These are phyloP conservation scores for Krasilnikovozyma curviuscula DNA, from an alignment of 768 basidiomycete genomes.

Conservation along the genomic window DNA sequence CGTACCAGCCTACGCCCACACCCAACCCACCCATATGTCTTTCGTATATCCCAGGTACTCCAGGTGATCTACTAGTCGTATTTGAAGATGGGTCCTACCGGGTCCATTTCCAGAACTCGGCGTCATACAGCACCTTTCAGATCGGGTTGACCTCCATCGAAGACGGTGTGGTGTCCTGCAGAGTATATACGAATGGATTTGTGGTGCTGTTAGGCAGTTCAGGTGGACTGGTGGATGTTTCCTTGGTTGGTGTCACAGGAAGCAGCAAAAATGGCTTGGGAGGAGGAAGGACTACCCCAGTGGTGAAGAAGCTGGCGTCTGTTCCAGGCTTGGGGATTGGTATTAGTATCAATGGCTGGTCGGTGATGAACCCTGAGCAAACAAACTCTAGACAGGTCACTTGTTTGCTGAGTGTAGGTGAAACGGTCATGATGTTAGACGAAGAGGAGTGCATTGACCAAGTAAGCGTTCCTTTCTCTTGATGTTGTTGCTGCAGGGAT, in stretches of 20 bases:
- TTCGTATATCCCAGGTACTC: conserved; percentile 47
- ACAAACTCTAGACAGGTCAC: conserved; percentile 79
- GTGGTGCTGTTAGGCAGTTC: too few species aligned
- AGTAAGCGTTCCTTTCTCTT: conserved; percentile 16
- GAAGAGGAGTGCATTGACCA: conserved; percentile 73
- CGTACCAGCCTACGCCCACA: conserved; percentile 56
- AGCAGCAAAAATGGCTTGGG: conserved; percentile 50
- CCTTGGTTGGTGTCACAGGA: conserved; percentile 59
- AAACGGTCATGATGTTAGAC: conserved; percentile 67
- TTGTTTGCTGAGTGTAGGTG: conserved; percentile 60
- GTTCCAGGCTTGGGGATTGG: neutral
- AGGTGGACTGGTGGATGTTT: conserved; percentile 68
- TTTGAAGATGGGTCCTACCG: conserved; percentile 87
- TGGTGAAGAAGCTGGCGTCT: conserved; percentile 38
- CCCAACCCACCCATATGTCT: conserved; percentile 48
- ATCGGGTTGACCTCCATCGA: too few species aligned
- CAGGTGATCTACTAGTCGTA: conserved; percentile 58
- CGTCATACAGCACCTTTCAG: neutral
- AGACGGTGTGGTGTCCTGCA: too few species aligned
- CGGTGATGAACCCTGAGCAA: conserved; percentile 70
- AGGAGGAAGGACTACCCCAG: conserved; percentile 47
- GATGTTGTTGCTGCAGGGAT: too few species aligned
- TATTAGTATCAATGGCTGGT: conserved; percentile 44
- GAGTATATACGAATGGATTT: too few species aligned
- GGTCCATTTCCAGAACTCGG: conserved; percentile 36